A percentile compares a stretch with the other conserved stretches of the same genome.
Conservation (phyloP, 1,139 yeast genomes). For the Diutina scorzettiae region DNA sequence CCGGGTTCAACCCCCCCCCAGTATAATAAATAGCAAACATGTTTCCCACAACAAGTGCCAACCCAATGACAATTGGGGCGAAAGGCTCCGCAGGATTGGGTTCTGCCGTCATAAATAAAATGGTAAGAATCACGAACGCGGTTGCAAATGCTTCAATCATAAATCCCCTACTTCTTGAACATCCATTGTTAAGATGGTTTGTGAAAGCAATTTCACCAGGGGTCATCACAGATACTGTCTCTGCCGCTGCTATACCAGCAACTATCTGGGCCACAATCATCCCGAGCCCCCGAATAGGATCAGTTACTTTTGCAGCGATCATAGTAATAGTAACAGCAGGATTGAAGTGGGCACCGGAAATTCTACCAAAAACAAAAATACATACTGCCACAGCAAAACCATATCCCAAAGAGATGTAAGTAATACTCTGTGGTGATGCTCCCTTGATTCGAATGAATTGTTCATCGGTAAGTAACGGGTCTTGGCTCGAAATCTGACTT, state of each 20-base stretch:
- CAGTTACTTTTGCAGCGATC: slow-evolving; percentile 57
- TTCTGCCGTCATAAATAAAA: slow-evolving; percentile 75
- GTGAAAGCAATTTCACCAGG: slow-evolving; percentile 71
- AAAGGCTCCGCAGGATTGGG: slow-evolving; percentile 63
- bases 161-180: slow-evolving; percentile 63
- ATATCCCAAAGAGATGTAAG: slow-evolving; percentile 79
- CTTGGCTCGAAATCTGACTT: slow-evolving; percentile 77
- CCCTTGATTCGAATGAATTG: neutral
- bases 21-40: slow-evolving; percentile 74
- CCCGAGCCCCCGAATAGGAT: slow-evolving; percentile 58
- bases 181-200: slow-evolving; percentile 61
- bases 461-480: slow-evolving; percentile 38
- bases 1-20: slow-evolving; percentile 90
- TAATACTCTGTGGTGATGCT: slow-evolving; percentile 42
- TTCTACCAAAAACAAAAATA: slow-evolving; percentile 63
- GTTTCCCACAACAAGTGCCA: slow-evolving; percentile 73
- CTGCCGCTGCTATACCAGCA: slow-evolving; percentile 91
- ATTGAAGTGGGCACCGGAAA: slow-evolving; percentile 84
- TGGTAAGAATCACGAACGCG: slow-evolving; percentile 59
- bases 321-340: slow-evolving; percentile 79
- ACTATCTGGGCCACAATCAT: slow-evolving; percentile 60
- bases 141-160: slow-evolving; percentile 81
- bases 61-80: slow-evolving; percentile 80
- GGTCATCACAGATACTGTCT: slow-evolving; percentile 77
- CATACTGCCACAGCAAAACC: slow-evolving; percentile 77